These are phyloP conservation scores for Hydnomerulius pinastri DNA, from an alignment of 768 basidiomycete species.

Conservation along the genomic window DNA sequence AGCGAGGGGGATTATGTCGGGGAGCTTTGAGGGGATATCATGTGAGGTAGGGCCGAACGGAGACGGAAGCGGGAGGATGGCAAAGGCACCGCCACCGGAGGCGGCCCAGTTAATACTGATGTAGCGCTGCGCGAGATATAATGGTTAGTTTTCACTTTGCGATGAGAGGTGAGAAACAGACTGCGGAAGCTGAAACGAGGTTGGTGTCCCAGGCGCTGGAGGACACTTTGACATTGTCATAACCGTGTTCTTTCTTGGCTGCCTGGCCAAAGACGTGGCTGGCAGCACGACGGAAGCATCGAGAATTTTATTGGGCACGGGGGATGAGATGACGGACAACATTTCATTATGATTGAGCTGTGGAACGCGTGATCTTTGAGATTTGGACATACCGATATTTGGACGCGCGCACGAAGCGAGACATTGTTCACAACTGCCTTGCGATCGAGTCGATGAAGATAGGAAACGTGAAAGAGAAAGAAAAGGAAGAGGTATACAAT, in stretches of 20 bases:
- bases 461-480: background rate
- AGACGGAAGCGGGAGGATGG: slow-evolving; percentile 85
- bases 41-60: slow-evolving; percentile 56
- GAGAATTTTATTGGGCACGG: too few species aligned
- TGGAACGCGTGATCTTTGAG: slow-evolving; percentile 18
- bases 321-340: too few species aligned
- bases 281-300: background rate
- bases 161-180: slow-evolving; percentile 31
- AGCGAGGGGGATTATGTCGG: slow-evolving; percentile 89
- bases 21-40: slow-evolving; percentile 74
- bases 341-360: too few species aligned
- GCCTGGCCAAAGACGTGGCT: slow-evolving; percentile 93
- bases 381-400: slow-evolving; percentile 71
- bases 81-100: slow-evolving; percentile 91
- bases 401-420: slow-evolving; percentile 81
- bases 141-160: background rate
- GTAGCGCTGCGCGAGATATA: slow-evolving; percentile 56
- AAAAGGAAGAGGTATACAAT: background rate
- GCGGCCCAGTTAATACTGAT: slow-evolving; percentile 94
- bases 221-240: slow-evolving; percentile 85
- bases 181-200: slow-evolving; percentile 80
- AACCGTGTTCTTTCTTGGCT: slow-evolving; percentile 78
- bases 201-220: slow-evolving; percentile 97
- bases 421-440: slow-evolving; percentile 48
- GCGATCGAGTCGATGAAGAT: slow-evolving; percentile 2